Conservation (phyloP, 192 early-diverging fungal species). For the Cetraspora pellucida region DNA sequence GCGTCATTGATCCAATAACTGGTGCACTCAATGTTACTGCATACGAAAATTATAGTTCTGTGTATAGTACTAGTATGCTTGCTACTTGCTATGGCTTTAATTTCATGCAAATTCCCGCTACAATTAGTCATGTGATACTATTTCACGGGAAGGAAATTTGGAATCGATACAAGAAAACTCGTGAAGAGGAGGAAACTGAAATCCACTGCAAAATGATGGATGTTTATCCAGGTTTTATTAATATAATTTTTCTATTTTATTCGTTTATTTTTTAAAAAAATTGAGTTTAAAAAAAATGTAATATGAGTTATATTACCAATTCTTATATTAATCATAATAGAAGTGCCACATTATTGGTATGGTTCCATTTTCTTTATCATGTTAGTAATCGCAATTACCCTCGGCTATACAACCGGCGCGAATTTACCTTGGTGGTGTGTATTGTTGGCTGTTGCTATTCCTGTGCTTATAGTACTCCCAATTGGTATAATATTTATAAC, state of each 20-base stretch:
- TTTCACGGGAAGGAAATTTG: slow-evolving; percentile 64
- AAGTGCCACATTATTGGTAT: slow-evolving; percentile 61
- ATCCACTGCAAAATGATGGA: slow-evolving; percentile 30
- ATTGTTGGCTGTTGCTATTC: slow-evolving; percentile 44
- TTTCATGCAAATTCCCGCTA: slow-evolving; percentile 60
- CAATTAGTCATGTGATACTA: slow-evolving; percentile 58
- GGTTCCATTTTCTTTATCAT: slow-evolving; percentile 42
- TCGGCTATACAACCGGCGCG: slow-evolving; percentile 37
- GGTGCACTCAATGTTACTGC: slow-evolving; percentile 51
- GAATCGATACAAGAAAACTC: slow-evolving; percentile 34
- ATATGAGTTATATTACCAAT: too few species aligned
- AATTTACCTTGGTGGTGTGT: slow-evolving; percentile 56
- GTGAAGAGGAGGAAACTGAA: not conserved
- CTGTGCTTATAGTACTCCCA: slow-evolving; percentile 52
- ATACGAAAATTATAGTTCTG: slow-evolving; percentile 58
- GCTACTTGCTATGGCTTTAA: slow-evolving; percentile 58
- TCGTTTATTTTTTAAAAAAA: not conserved
- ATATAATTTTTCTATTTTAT: not conserved
- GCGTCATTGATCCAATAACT: slow-evolving; percentile 44
- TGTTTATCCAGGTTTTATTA: slow-evolving; percentile 7
- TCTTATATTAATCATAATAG: not conserved
- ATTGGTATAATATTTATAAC: slow-evolving; percentile 47
- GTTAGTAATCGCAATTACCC: slow-evolving; percentile 41
- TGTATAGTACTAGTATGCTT: slow-evolving; percentile 61
- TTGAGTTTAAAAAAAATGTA: too few species aligned